phyloP scores from a whole-genome alignment of 495 filamentous ascomycete species.

The Parachaetomium inaequale region DNA sequence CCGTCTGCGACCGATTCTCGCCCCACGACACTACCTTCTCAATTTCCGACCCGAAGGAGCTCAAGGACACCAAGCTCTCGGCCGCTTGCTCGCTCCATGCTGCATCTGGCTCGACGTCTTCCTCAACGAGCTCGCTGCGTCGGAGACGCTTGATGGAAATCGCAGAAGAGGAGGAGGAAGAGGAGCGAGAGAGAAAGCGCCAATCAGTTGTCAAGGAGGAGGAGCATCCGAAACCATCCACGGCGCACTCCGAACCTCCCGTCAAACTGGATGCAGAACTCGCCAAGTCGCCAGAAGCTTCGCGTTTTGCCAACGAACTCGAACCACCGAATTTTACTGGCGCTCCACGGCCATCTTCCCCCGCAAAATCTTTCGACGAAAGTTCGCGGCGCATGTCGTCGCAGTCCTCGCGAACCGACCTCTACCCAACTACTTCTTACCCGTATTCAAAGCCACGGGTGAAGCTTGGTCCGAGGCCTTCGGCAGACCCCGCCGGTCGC shows the following conservation, averaged over 20 bases:
- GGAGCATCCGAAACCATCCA: constrained; percentile 13
- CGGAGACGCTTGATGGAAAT: constrained; percentile 81
- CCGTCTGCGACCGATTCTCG: constrained; percentile 77
- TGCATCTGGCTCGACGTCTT: constrained; percentile 80
- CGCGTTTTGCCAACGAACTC: constrained; percentile 38
- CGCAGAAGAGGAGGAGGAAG: constrained; percentile 73
- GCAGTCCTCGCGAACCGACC: constrained; percentile 64
- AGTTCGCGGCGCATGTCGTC: constrained; percentile 52
- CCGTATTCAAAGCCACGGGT: constrained; percentile 65
- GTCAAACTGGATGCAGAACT: constrained; percentile 37
- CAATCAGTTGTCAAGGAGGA: constrained; percentile 47
- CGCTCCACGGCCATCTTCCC: constrained; percentile 35
- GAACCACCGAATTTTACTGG: constrained; percentile 43
- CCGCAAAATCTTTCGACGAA: constrained; percentile 38
- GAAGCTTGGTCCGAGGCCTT: constrained; percentile 79
- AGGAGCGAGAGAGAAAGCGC: constrained; percentile 47
- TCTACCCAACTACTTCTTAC: constrained; percentile 55
- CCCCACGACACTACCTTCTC: constrained; percentile 81
- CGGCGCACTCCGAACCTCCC: constrained; percentile 18
- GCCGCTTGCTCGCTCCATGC: constrained; percentile 88
- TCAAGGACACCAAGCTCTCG: constrained; percentile 83
- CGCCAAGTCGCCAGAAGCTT: constrained; percentile 37
- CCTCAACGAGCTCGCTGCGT: constrained; percentile 76
- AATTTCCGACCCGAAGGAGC: constrained; percentile 67
- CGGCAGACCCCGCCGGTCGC: constrained; percentile 62